A percentile compares a stretch with the other conserved stretches of the same genome.
These are phyloP conservation scores for Sclerospora graminicola DNA, from an alignment of 352 stramenopile genomes.

Conservation along the genomic window DNA sequence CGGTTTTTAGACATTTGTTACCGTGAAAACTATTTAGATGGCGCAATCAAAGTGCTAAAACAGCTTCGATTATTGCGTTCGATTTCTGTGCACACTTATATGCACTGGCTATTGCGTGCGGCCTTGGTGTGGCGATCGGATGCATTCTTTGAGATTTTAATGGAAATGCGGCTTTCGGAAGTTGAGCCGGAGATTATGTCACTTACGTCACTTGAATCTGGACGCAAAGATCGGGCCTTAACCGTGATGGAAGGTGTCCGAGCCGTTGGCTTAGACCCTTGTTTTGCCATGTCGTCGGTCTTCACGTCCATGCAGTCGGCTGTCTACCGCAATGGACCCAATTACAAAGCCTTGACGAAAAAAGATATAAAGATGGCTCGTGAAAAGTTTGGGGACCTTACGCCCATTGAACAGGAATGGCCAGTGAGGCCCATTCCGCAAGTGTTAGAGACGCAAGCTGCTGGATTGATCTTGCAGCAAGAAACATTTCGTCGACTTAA, in stretches of 20 bases:
- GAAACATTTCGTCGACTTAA: slow-evolving; percentile 83
- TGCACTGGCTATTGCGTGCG: slow-evolving; percentile 73
- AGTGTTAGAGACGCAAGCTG: slow-evolving; percentile 72
- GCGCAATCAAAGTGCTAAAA: slow-evolving; percentile 68
- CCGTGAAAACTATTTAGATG: slow-evolving; percentile 63
- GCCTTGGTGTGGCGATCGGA: slow-evolving; percentile 75
- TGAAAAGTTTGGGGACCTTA: slow-evolving; percentile 54
- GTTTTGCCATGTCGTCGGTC: slow-evolving; percentile 79
- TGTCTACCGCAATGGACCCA: slow-evolving; percentile 61
- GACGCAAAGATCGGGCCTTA: slow-evolving; percentile 69
- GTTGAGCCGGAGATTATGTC: slow-evolving; percentile 78
- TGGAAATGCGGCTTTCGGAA: slow-evolving; percentile 76
- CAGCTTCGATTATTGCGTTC: slow-evolving; percentile 50
- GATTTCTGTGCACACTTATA: slow-evolving; percentile 70
- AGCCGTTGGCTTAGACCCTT: slow-evolving; percentile 71
- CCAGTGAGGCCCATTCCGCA: slow-evolving; percentile 68
- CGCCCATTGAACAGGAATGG: slow-evolving; percentile 50
- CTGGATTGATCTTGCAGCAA: slow-evolving; percentile 69
- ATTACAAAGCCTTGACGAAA: slow-evolving; percentile 31
- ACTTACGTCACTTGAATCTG: slow-evolving; percentile 75
- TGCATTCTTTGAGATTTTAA: slow-evolving; percentile 78
- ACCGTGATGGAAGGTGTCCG: slow-evolving; percentile 85
- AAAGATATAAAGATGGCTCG: slow-evolving; percentile 38
- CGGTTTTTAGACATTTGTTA: slow-evolving; percentile 72
- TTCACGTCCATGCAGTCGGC: slow-evolving; percentile 72